These are phyloP conservation scores for Linnemannia schmuckeri DNA, from an alignment of 192 early-diverging fungal species.

Conservation along the genomic window DNA sequence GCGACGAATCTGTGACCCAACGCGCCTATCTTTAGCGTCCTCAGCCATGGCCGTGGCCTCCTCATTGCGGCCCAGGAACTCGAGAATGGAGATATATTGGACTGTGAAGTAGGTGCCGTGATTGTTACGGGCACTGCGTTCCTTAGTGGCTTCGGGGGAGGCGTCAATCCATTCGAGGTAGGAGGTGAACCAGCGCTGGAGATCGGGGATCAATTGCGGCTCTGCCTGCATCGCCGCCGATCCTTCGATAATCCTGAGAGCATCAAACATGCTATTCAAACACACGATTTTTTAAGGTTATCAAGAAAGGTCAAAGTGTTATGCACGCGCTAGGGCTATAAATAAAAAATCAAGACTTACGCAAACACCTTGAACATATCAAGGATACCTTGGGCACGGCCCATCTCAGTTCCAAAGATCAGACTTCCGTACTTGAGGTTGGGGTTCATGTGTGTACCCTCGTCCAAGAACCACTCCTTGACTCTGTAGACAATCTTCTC, in stretches of 20 bases:
- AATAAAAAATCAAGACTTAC: conserved; percentile 26
- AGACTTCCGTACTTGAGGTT: conserved; percentile 67
- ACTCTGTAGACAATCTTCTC: conserved; percentile 57
- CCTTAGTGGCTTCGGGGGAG: conserved; percentile 45
- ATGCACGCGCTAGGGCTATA: neutral
- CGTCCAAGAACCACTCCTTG: conserved; percentile 69
- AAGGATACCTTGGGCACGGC: conserved; percentile 56
- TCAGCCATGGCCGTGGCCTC: conserved; percentile 42
- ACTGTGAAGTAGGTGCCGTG: conserved; percentile 71
- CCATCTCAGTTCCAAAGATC: conserved; percentile 58
- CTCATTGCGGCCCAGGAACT: conserved; percentile 59
- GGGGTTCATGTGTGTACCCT: conserved; percentile 71
- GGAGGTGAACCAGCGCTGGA: conserved; percentile 54
- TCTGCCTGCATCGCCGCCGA: conserved; percentile 40
- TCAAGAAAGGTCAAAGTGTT: neutral
- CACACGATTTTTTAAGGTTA: neutral
- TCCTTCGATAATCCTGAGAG: conserved; percentile 44
- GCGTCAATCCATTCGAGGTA: conserved; percentile 54
- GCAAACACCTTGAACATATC: conserved; percentile 60
- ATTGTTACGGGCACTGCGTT: conserved; percentile 59
- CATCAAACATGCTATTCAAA: conserved; percentile 55
- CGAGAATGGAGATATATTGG: conserved; percentile 61
- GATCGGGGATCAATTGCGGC: conserved; percentile 35
- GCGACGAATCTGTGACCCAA: conserved; percentile 56
- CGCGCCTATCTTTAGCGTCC: conserved; percentile 40